Conservation (phyloP, 495 filamentous ascomycete species). For the Trichodelitschia bisporula region DNA sequence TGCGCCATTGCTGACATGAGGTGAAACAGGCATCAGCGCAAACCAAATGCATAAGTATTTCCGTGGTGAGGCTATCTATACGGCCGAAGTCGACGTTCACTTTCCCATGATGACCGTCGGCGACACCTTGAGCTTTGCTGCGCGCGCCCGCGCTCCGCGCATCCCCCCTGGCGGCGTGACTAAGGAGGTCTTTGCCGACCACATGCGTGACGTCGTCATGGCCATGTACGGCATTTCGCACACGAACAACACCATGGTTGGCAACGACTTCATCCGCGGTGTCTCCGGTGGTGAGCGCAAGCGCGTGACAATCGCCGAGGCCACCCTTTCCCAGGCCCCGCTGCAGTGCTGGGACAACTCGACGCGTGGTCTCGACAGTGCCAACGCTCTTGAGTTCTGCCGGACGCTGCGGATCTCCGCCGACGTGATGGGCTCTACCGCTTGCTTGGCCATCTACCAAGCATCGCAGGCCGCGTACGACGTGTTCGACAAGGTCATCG, state of each 20-base stretch:
- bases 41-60: constrained; percentile 19
- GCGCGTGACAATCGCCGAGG: constrained; percentile 20
- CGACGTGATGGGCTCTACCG: constrained; percentile 14
- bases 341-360: constrained; percentile 21
- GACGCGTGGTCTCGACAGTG: constrained; percentile 18
- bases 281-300: constrained; percentile 19
- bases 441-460: constrained; percentile 19
- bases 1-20: no score
- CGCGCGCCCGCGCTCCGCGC: constrained; percentile 15
- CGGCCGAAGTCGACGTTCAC: constrained; percentile 20
- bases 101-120: constrained; percentile 18
- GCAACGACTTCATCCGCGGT: constrained; percentile 19
- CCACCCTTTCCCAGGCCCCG: constrained; percentile 13
- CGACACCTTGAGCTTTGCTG: constrained; percentile 17
- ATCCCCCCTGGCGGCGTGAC: constrained; percentile 14
- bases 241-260: constrained; percentile 18
- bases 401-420: constrained; percentile 17
- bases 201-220: constrained; percentile 19
- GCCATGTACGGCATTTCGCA: constrained; percentile 20
- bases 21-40: constrained; percentile 11
- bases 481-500: constrained; percentile 17
- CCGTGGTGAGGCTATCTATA: constrained; percentile 21
- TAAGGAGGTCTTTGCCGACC: constrained; percentile 9
- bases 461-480: constrained; percentile 17
- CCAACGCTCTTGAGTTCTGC: constrained; percentile 21